These are phyloP conservation scores for Ramaria sp. DNA, from an alignment of 768 basidiomycete species.

Conservation along the genomic window DNA sequence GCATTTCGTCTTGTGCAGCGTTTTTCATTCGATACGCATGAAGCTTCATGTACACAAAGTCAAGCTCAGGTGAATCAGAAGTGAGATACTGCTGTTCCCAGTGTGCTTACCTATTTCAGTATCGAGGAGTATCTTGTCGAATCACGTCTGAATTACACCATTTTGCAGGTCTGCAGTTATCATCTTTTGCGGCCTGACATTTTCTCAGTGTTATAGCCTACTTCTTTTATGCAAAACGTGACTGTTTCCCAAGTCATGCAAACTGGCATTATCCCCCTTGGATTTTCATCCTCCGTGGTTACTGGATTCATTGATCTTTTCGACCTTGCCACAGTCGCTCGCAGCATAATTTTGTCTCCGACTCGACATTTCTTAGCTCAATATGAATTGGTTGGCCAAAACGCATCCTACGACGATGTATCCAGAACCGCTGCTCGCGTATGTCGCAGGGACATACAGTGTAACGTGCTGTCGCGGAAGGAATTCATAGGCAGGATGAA, in stretches of 20 bases:
- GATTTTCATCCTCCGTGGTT: conserved; percentile 17
- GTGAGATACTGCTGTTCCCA: not conserved
- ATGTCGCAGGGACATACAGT: conserved; percentile 12
- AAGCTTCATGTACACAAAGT: conserved; percentile 22
- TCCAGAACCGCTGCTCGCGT: conserved; percentile 14
- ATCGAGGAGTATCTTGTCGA: conserved; percentile 27
- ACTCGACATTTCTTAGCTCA: conserved; percentile 21
- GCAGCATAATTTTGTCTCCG: conserved; percentile 19
- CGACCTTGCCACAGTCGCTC: conserved; percentile 21
- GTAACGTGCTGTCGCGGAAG: conserved; percentile 14
- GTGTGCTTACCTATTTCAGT: not conserved
- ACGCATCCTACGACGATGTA: conserved; percentile 20
- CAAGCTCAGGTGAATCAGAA: conserved; percentile 14
- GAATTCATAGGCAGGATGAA: conserved; percentile 10
- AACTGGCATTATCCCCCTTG: conserved; percentile 13
- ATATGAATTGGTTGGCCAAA: conserved; percentile 26
- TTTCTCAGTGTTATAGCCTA: conserved; percentile 1
- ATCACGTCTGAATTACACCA: conserved; percentile 26
- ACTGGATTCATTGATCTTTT: conserved; percentile 26
- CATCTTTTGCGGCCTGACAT: not conserved
- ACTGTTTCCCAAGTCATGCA: not conserved
- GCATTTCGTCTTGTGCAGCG: conserved; percentile 26
- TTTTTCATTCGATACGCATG: conserved; percentile 20
- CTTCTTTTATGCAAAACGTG: conserved; percentile 6
- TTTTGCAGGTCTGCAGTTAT: conserved; percentile 18